Percentiles rank a stretch among this genome's conserved stretches.
Conservation (phyloP, 1,139 yeast species). For the Blastobotrys raffinosifermentans region DNA sequence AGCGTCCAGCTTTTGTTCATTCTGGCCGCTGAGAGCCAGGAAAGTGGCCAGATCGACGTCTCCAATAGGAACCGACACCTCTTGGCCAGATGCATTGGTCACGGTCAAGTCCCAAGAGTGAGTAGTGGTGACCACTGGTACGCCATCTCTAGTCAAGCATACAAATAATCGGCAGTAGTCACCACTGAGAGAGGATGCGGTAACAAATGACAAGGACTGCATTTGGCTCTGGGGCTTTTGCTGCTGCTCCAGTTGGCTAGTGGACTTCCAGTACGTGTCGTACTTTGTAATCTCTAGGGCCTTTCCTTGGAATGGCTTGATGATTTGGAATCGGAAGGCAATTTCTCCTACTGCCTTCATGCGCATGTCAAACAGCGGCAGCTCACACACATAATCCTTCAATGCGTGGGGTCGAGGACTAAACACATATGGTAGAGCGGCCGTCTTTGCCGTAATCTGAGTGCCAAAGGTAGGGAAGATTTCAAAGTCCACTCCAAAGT, state of each 20-base stretch:
- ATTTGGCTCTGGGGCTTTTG: slow-evolving; percentile 18
- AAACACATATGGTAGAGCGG: slow-evolving; percentile 59
- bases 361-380: slow-evolving; percentile 80
- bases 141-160: slow-evolving; percentile 72
- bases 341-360: slow-evolving; percentile 79
- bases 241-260: slow-evolving; percentile 41
- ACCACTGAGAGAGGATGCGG: slow-evolving; percentile 87
- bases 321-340: slow-evolving; percentile 71
- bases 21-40: slow-evolving; percentile 16
- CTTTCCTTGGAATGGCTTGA: slow-evolving; percentile 82
- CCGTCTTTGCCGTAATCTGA: slow-evolving; percentile 79
- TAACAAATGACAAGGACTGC: slow-evolving; percentile 65
- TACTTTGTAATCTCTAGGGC: slow-evolving; percentile 87
- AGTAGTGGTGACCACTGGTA: slow-evolving; percentile 75
- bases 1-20: slow-evolving; percentile 8
- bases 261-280: slow-evolving; percentile 95
- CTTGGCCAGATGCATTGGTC: slow-evolving; percentile 1
- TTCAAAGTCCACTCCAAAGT: slow-evolving; percentile 81
- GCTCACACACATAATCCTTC: slow-evolving; percentile 37
- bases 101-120: slow-evolving; percentile 33
- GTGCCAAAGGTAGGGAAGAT: slow-evolving; percentile 94
- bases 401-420: slow-evolving; percentile 12
- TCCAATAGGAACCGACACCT: slow-evolving; percentile 44
- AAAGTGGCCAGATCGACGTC: slow-evolving; percentile 43
- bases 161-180: slow-evolving; percentile 67